Evolutionary conservation across 2,329 filamentous ascomycete genomes (phyloP), one percentile per base, ranked within the genome.

Genomic region (Monosporascus ibericus): DNA sequence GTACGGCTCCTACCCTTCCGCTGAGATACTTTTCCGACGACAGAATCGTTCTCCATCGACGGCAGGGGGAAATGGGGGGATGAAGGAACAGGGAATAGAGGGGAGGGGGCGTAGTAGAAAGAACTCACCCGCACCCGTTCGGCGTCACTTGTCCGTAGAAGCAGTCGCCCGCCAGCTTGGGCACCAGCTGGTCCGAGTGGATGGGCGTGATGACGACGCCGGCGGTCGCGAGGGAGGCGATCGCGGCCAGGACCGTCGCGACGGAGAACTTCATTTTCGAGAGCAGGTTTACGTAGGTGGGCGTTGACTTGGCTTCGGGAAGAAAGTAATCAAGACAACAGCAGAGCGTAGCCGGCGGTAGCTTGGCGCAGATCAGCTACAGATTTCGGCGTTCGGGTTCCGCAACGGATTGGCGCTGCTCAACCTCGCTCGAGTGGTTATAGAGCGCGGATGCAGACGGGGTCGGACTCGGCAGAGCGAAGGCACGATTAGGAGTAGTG

Each of bases 181-280:
- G 61, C n/a, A 83, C 75, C 36, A 82, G 70, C 64, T 82, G 79
- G 55, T 82, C 68, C 22, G 63, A 54, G 42, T 65, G 68, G 58
- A 83, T 73, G 48, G 80, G 80, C 4, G 77, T 80, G 62, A 79
- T 76, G 63, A 84, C 77, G 48, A 83, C 72, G 51, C 75, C 79
- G 27, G 80, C 80, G 57, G 68, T 74, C 61, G 65, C 77, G 48
- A 79, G 62, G 3, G 77, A 75, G 48, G 70, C 68, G 61, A 71
- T 71, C 27, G 73, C 66, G 50, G 74, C 74, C 46, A 78, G 54
- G 52, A 77, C 53, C 17, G 73, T 64, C 18, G 73, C 63, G 18
- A 71, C 52, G 49, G 62, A 58, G 55, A 65, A 59, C 70, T 73
- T 74, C 75, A 77, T 78, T 47, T 64, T 72, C 11, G 30, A 34